Percentiles rank a stretch among this genome's conserved stretches.
These are phyloP conservation scores for Nicotiana benthamiana DNA, from an alignment of 257 asterid genomes.

Conservation along the genomic window DNA sequence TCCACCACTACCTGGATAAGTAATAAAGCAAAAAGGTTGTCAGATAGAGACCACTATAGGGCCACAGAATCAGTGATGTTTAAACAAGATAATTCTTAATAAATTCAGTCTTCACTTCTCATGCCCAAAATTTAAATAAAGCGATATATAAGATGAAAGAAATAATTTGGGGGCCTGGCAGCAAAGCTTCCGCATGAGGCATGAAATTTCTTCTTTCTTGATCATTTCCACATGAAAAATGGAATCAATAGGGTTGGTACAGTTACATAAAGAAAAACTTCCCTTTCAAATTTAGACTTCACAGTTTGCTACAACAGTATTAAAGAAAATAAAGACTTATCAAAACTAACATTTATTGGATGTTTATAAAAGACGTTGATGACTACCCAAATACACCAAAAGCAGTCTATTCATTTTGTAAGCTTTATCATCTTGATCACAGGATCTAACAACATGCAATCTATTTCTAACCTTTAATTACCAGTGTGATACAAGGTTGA, in stretches of 20 bases:
- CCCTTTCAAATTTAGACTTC: neutral
- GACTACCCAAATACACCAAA: neutral
- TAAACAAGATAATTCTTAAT: neutral
- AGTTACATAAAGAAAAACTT: neutral
- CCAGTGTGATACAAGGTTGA: neutral
- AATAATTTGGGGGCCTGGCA: neutral
- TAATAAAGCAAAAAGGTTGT: neutral
- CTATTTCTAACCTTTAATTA: neutral
- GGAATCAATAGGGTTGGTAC: too few relatives aligned
- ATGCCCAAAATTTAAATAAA: neutral
- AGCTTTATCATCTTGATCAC: neutral
- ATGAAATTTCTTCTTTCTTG: too few relatives aligned
- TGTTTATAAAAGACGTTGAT: neutral
- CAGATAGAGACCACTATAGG: neutral
- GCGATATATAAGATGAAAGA: neutral
- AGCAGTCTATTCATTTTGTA: neutral
- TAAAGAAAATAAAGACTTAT: neutral
- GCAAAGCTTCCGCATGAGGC: neutral
- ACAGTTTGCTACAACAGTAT: neutral
- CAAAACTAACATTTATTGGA: neutral
- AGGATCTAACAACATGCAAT: too few relatives aligned
- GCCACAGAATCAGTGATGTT: neutral
- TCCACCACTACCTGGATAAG: constrained; percentile 58
- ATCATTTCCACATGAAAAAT: neutral
- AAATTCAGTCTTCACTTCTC: neutral